These are phyloP conservation scores for Podospora pseudocomata DNA, from an alignment of 495 filamentous ascomycete species.

Conservation along the genomic window DNA sequence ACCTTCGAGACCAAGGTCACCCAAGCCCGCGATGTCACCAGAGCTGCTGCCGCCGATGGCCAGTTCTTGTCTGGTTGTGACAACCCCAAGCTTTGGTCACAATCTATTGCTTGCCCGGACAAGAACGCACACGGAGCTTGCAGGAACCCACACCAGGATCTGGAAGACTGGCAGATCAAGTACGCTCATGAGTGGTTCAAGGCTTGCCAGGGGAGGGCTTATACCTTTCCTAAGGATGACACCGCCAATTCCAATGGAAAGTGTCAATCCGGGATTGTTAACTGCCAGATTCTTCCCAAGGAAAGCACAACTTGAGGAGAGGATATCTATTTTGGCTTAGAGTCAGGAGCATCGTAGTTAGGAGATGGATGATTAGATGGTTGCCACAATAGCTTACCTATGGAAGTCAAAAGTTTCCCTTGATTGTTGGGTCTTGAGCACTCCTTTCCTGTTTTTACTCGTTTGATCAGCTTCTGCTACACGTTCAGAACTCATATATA, in stretches of 20 bases:
- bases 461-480: no score
- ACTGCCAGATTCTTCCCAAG: background rate
- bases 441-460: no score
- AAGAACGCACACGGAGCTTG: background rate
- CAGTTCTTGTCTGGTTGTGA: background rate
- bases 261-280: background rate
- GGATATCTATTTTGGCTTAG: background rate
- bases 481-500: no score
- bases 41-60: background rate
- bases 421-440: no score
- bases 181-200: constrained; percentile 2
- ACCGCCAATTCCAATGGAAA: background rate
- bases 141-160: background rate
- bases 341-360: background rate
- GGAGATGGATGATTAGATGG: background rate
- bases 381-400: background rate
- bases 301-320: background rate
- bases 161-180: background rate
- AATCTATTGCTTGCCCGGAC: background rate
- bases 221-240: background rate
- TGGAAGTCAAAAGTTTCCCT: no score
- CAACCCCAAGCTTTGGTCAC: background rate
- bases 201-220: background rate
- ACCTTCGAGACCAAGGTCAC: background rate
- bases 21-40: background rate